Evolutionary conservation across 176 grass and related monocot genomes (phyloP).

Genomic region (Aegilops sharonensis): DNA sequence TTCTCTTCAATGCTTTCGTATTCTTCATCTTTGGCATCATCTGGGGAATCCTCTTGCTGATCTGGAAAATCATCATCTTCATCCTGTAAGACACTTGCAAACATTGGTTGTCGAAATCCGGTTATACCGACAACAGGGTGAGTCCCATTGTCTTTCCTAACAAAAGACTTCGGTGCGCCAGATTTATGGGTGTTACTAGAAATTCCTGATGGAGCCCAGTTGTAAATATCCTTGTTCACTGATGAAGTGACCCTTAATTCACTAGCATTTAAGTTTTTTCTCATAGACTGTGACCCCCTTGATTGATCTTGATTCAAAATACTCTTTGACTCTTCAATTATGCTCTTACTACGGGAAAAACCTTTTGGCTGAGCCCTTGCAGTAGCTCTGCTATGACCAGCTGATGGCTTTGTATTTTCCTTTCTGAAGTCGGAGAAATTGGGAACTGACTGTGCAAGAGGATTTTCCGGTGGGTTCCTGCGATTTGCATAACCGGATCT

Average conservation of each 20-base stretch:
- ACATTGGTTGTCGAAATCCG: constrained; percentile 37
- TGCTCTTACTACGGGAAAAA: constrained; percentile 80
- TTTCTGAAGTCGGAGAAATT: constrained; percentile 87
- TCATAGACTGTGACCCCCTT: constrained; percentile 77
- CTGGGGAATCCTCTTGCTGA: constrained; percentile 48
- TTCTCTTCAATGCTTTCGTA: constrained; percentile 76
- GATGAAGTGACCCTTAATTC: constrained; percentile 78
- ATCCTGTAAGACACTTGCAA: constrained; percentile 42
- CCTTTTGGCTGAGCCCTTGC: constrained; percentile 52
- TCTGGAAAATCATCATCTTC: constrained; percentile 58
- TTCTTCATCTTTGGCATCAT: constrained; percentile 73
- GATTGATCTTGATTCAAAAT: constrained; percentile 78
- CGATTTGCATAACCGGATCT: constrained; percentile 55
- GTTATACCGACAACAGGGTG: constrained; percentile 36
- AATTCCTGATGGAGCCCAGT: constrained; percentile 42
- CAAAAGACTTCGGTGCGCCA: constrained; percentile 42
- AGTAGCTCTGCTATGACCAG: constrained; percentile 51
- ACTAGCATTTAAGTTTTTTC: constrained; percentile 54
- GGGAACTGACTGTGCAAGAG: constrained; percentile 81
- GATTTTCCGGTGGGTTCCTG: constrained; percentile 61
- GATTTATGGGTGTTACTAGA: constrained; percentile 46
- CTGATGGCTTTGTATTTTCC: constrained; percentile 87
- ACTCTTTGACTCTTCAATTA: constrained; percentile 64
- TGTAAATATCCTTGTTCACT: constrained; percentile 46
- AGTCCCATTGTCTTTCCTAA: constrained; percentile 54